These are phyloP conservation scores for Saccharata proteae DNA, from an alignment of 2,329 filamentous ascomycete genomes.

Conservation along the genomic window DNA sequence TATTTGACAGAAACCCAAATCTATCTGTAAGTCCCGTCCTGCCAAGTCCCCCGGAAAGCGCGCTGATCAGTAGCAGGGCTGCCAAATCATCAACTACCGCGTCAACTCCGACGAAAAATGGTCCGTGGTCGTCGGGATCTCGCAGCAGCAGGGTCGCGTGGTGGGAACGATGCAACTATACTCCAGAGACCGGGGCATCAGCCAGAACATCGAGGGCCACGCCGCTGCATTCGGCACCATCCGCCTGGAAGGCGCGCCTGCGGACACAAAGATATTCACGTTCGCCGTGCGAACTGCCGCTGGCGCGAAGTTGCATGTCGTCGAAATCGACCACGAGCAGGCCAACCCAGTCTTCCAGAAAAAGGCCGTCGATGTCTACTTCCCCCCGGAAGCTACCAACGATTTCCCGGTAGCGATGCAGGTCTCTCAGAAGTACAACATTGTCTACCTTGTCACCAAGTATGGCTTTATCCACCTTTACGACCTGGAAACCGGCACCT, in stretches of 20 bases:
- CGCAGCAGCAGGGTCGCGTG: constrained; percentile 82
- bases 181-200: constrained; percentile 90
- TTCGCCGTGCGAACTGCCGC: constrained; percentile 85
- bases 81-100: constrained; percentile 99
- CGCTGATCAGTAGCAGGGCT: constrained; percentile 45
- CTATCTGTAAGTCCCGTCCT: constrained; percentile 48
- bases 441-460: constrained; percentile 96
- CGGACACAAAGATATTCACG: constrained; percentile 90
- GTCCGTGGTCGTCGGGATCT: constrained; percentile 96
- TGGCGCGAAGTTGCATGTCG: constrained; percentile 91
- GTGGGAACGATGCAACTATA: constrained; percentile 96
- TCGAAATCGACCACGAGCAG: constrained; percentile 89
- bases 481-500: constrained; percentile 87
- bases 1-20: constrained; percentile 90
- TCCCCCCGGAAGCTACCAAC: constrained; percentile 86
- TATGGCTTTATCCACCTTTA: constrained; percentile 99
- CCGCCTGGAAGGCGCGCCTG: constrained; percentile 73
- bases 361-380: constrained; percentile 96
- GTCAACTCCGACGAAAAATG: constrained; percentile 93
- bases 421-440: constrained; percentile 89
- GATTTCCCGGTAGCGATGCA: constrained; percentile 98
- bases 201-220: constrained; percentile 95
- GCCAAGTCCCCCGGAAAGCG: not conserved
- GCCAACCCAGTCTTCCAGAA: constrained; percentile 84
- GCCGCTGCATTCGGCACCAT: constrained; percentile 89